Evolutionary conservation across 108 stramenopile genomes (phyloP), one percentile per base, ranked within the genome.

Genomic region (Skeletonema costatum): DNA sequence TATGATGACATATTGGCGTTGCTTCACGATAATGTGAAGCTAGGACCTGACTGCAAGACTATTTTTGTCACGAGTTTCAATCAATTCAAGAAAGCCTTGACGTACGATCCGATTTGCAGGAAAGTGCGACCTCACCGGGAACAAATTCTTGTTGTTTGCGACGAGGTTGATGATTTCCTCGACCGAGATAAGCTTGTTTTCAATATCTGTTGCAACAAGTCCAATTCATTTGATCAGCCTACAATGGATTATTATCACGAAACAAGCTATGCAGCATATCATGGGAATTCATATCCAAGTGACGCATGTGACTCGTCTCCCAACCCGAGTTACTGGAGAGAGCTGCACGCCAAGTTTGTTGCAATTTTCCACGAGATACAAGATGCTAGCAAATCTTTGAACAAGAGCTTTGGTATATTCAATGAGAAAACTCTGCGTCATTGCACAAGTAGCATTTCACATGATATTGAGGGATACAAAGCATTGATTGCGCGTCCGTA

Each of bases 41-140:
- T 86, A 31, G 73, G 79, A 31, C 53, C 53, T 5, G 21, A 16
- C 8, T 19, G 59, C 59, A 87, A 87, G 44, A 74, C 79, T 33
- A 87, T 87, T 36, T 87, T 87, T 66, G 77, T 87, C 21, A 84
- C 83, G 1, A 81, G 80, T 66, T 87, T 87, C 80, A 87, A 87
- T 65, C 81, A 82, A 66, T 83, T 87, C 63, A 87, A 87, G 65
- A 87, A 87, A 53, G 86, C 86, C 31, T 42, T 87, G 61, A 87
- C 86, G 14, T 82, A 87, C 44, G 86, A 87, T 7, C 80, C 76
- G 69, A 87, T 87, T 46, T 82, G 86, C 71, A 36, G 39, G 5
- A 87, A 87, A 68, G 72, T 87, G 44, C 70, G 73, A 13, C 81
- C 86, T 19, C 81, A 83, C 53, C 86, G 86, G 7, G 79, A 87